phyloP scores from a whole-genome alignment of 1,284 basidiomycete genomes.

The Anthracocystis setariae region DNA sequence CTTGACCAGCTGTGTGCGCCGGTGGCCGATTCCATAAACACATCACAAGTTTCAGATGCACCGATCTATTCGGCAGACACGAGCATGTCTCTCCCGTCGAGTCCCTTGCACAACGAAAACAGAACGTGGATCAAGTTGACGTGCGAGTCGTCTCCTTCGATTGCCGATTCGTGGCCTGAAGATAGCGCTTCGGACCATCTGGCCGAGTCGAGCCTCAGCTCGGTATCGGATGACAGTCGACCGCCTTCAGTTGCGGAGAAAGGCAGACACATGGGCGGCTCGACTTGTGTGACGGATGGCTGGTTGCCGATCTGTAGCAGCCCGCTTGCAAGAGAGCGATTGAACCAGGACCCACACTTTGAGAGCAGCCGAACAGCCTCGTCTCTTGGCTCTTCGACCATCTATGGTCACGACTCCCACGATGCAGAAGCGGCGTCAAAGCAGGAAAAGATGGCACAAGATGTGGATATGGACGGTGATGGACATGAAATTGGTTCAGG shows the following conservation, averaged over 20 bases:
- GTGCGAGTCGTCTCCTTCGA: slow-evolving; percentile 21
- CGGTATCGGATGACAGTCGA: slow-evolving; percentile 28
- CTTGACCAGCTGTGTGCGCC: slow-evolving; percentile 15
- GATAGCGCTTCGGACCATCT: slow-evolving; percentile 29
- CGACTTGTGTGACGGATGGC: not conserved
- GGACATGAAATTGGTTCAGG: not conserved
- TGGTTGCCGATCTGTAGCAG: slow-evolving; percentile 24
- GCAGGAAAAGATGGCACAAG: not conserved
- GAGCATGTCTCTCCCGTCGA: slow-evolving; percentile 13
- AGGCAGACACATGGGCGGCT: slow-evolving; percentile 2
- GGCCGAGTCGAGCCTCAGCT: slow-evolving; percentile 37
- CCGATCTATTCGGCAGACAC: slow-evolving; percentile 6
- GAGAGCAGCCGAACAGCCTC: slow-evolving; percentile 26
- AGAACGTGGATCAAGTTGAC: slow-evolving; percentile 16
- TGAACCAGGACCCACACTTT: slow-evolving; percentile 1
- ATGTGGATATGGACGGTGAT: not conserved
- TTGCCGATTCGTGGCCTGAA: slow-evolving; percentile 33
- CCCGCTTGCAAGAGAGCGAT: not conserved
- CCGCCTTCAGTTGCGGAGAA: slow-evolving; percentile 26
- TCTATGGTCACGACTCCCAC: slow-evolving; percentile 23
- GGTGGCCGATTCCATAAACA: not conserved
- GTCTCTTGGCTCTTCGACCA: slow-evolving; percentile 32
- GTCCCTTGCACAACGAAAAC: slow-evolving; percentile 7
- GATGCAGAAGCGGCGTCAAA: slow-evolving; percentile 2
- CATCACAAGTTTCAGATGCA: not conserved